Evolutionary conservation across 108 stramenopile species (phyloP).

Genomic region (Discostella pseudostelligera): DNA sequence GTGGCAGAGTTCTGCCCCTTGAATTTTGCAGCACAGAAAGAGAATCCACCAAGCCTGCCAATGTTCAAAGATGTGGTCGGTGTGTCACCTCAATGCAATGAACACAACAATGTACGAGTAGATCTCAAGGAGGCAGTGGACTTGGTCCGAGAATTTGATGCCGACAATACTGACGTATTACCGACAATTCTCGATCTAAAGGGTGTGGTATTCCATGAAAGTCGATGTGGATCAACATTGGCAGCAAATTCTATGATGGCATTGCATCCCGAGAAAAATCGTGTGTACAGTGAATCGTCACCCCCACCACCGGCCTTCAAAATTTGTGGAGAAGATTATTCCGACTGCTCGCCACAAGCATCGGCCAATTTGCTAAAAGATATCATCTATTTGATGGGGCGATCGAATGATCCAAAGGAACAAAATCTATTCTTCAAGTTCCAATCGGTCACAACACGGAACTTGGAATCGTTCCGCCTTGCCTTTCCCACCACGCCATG

Average conservation of each 20-base stretch:
- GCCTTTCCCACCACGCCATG: constrained; percentile 93
- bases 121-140: constrained; percentile 63
- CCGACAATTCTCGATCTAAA: constrained; percentile 53
- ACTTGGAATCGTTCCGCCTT: constrained; percentile 61
- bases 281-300: constrained; percentile 84
- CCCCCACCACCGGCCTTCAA: constrained; percentile 71
- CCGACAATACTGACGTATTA: constrained; percentile 8
- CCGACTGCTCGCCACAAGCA: constrained; percentile 36
- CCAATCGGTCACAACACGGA: constrained; percentile 77
- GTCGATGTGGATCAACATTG: constrained; percentile 90
- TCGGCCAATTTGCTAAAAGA: constrained; percentile 60
- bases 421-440: constrained; percentile 93
- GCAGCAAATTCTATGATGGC: constrained; percentile 91
- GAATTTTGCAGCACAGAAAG: constrained; percentile 36
- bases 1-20: constrained; percentile 33
- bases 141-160: constrained; percentile 36
- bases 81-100: constrained; percentile 32
- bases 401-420: constrained; percentile 67
- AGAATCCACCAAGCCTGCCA: constrained; percentile 42
- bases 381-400: constrained; percentile 74
- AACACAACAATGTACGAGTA: constrained; percentile 27
- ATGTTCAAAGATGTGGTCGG: constrained; percentile 78
- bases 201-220: constrained; percentile 94
- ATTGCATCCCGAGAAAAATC: constrained; percentile 67
- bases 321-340: constrained; percentile 56